phyloP scores from a whole-genome alignment of 805 yeast species.

The Lachancea meyersii region DNA sequence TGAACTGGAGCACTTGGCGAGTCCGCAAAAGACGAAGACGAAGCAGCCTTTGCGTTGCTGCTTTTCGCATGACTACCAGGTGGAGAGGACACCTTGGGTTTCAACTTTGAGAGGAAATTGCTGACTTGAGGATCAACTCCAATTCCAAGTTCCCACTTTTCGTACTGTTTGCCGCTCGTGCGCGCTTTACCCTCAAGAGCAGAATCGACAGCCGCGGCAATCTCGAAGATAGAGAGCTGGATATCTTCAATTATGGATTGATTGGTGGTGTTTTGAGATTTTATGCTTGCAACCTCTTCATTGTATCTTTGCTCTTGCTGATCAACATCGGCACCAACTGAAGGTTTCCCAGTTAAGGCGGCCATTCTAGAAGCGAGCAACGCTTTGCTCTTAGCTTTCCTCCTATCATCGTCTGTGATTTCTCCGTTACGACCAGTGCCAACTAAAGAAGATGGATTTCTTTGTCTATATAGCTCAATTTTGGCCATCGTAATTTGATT shows the following conservation, averaged over 20 bases:
- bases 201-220: conserved; percentile 40
- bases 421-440: conserved; percentile 88
- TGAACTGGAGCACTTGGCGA: not conserved
- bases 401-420: conserved; percentile 75
- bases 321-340: conserved; percentile 36
- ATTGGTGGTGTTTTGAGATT: conserved; percentile 48
- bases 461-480: conserved; percentile 55
- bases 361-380: conserved; percentile 83
- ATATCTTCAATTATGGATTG: conserved; percentile 63
- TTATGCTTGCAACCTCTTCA: conserved; percentile 46
- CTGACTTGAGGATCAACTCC: conserved; percentile 68
- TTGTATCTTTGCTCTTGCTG: conserved; percentile 37
- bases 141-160: conserved; percentile 76
- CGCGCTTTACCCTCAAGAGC: conserved; percentile 22
- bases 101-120: conserved; percentile 54
- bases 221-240: conserved; percentile 59
- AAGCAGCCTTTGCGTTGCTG: not conserved
- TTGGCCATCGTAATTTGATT: conserved; percentile 61
- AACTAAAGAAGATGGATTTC: conserved; percentile 62
- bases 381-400: conserved; percentile 75
- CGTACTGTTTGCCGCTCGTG: conserved; percentile 39
- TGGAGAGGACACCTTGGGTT: not conserved
- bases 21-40: not conserved
- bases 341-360: conserved; percentile 74
- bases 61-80: not conserved